Percentiles rank a stretch among this genome's conserved stretches.
phyloP scores from a whole-genome alignment of 805 yeast genomes.

The Zygoascus tannicola region DNA sequence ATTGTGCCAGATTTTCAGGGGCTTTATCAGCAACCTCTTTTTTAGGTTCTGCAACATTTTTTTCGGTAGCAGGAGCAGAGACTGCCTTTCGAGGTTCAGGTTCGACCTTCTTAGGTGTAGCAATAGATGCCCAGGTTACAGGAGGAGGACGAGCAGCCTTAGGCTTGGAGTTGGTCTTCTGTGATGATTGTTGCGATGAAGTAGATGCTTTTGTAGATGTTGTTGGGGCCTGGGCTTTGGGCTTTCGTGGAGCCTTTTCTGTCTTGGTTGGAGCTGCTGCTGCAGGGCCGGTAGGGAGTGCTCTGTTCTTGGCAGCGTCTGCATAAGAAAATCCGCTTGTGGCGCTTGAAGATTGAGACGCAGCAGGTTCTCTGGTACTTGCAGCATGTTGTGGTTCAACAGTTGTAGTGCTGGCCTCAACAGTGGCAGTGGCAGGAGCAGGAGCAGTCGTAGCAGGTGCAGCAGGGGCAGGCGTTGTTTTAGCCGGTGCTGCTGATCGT shows the following conservation, averaged over 20 bases:
- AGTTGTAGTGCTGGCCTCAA: background rate
- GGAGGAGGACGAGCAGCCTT: constrained; percentile 16
- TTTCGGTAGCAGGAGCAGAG: constrained; percentile 10
- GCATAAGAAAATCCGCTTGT: background rate
- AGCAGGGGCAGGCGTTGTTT: constrained; percentile 3
- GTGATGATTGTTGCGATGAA: constrained; percentile 20
- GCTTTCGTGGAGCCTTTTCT: constrained; percentile 3
- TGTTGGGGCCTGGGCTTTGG: constrained; percentile 9
- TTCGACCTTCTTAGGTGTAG: constrained; percentile 12
- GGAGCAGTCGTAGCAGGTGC: constrained; percentile 5
- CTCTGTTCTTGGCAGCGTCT: constrained; percentile 2
- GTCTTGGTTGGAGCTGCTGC: constrained; percentile 2
- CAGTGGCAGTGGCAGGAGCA: constrained; percentile 7
- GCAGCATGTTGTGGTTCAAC: constrained; percentile 1
- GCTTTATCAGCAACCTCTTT: constrained; percentile 10
- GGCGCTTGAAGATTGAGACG: constrained; percentile 4
- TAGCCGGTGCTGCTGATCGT: background rate
- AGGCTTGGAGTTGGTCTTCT: constrained; percentile 32
- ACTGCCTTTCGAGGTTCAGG: constrained; percentile 14
- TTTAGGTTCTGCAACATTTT: background rate
- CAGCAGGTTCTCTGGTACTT: constrained; percentile 7
- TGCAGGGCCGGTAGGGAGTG: constrained; percentile 7
- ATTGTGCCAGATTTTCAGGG: constrained; percentile 6
- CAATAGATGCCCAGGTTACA: constrained; percentile 6
- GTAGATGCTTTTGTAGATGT: constrained; percentile 23